phyloP scores from a whole-genome alignment of 192 early-diverging fungal genomes.

The Coemansia erecta region DNA sequence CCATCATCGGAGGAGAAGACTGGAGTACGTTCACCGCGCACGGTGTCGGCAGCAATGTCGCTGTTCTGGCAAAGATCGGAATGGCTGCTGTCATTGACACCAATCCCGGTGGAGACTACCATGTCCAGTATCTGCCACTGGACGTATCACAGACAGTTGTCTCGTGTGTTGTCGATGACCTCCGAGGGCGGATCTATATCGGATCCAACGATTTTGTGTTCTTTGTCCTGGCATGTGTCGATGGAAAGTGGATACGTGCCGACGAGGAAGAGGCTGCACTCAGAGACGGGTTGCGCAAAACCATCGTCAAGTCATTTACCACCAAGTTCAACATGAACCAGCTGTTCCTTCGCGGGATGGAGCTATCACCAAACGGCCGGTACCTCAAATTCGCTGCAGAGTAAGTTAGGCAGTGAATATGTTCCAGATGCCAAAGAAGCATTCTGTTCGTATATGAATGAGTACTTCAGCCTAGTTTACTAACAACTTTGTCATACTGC shows the following conservation, averaged over 20 bases:
- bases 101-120: not conserved
- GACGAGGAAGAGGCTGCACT: constrained; percentile 18
- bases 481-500: too few species aligned
- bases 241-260: constrained; percentile 14
- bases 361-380: constrained; percentile 26
- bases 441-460: too few species aligned
- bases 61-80: constrained; percentile 36
- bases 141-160: constrained; percentile 28
- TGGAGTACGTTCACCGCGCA: constrained; percentile 43
- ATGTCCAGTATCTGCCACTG: constrained; percentile 15
- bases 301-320: constrained; percentile 40
- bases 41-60: constrained; percentile 1
- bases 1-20: constrained; percentile 13
- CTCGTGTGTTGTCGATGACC: constrained; percentile 35
- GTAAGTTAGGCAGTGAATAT: constrained; percentile 1
- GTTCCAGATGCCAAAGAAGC: too few species aligned
- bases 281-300: constrained; percentile 28
- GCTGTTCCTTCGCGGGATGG: constrained; percentile 35
- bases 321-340: constrained; percentile 43
- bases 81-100: constrained; percentile 25
- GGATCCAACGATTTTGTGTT: constrained; percentile 26
- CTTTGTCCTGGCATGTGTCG: constrained; percentile 17
- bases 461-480: too few species aligned
- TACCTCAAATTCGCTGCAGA: constrained; percentile 38
- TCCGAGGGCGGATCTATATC: constrained; percentile 23